Evolutionary conservation across 2,329 filamentous ascomycete genomes (phyloP), one percentile per base, ranked within the genome.

Genomic region (Madurella fahalii): DNA sequence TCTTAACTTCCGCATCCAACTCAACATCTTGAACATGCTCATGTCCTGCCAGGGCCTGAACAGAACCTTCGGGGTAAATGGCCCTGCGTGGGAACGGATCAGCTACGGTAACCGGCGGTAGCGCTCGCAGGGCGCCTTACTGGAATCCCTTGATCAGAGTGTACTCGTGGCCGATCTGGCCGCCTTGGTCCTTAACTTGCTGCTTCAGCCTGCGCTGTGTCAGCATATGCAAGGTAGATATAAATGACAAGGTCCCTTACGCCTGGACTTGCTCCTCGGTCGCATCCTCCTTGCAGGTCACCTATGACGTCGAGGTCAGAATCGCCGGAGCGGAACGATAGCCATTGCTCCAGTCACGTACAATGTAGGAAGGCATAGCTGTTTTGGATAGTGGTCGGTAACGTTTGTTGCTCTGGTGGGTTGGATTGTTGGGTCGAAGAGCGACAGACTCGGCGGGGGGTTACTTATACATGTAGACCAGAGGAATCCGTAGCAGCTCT

Each of bases 91-190:
- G 3, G 5, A 2, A 25, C 17, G 42, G 39, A 17, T 59, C 18
- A 54, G 53, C 12, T 13, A 30, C n/a, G 37, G 11, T 2, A 12
- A 44, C 34, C 15, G 45, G 43, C 25, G 2, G 31, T 40, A n/a
- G 32, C 43, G 31, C 34, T 54, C 25, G 34, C 45, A 78, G 11
- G 2, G 34, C 34, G 5, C 5, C 89, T 64, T 84, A 96, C 93
- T 89, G 86, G 77, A 96, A 96, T 55, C 87, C 92, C 77, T 93
- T 95, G 80, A 96, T 91, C 65, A 96, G 74, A 58, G 75, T 86
- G 78, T 90, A 96, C 71, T 94, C 89, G 64, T 94, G 85, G 52
- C 76, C 83, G 74, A 97, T 94, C 72, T 83, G 84, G 69, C 91
- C 93, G 68, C 93, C 93, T 69, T 93, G 83, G 41, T 86, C 80